Evolutionary conservation across 129 eudicot species (phyloP).

Genomic region (Calendula officinalis): DNA sequence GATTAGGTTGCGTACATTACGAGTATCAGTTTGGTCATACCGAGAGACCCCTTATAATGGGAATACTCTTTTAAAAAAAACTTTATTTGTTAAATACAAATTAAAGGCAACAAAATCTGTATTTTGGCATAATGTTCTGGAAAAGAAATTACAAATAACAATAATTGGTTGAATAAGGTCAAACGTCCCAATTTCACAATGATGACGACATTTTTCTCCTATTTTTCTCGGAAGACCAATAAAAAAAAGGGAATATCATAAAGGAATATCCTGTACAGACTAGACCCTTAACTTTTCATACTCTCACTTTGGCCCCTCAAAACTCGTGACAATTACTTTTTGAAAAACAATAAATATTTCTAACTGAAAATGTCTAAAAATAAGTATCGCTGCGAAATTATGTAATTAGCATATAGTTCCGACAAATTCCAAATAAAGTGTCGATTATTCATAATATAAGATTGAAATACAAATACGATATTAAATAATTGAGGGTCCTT

Average conservation of each 20-base stretch:
- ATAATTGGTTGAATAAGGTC: neutral
- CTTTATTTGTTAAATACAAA: constrained; percentile 3
- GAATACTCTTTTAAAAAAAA: too few relatives aligned
- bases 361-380: too few relatives aligned
- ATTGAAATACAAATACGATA: too few relatives aligned
- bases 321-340: neutral
- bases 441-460: too few relatives aligned
- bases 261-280: neutral
- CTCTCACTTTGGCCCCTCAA: neutral
- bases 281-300: neutral
- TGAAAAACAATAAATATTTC: too few relatives aligned
- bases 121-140: neutral
- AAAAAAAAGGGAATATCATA: constrained; percentile 11
- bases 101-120: neutral
- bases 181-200: neutral
- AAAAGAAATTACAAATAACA: neutral
- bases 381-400: too few relatives aligned
- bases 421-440: too few relatives aligned
- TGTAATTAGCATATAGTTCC: too few relatives aligned
- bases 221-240: neutral
- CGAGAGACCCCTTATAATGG: too few relatives aligned
- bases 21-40: too few relatives aligned
- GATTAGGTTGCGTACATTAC: too few relatives aligned
- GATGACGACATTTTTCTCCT: neutral
- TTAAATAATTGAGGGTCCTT: too few relatives aligned